Evolutionary conservation across 306 rosid species (phyloP), one percentile per base, ranked within the genome.

Genomic region (Bauhinia variegata): DNA sequence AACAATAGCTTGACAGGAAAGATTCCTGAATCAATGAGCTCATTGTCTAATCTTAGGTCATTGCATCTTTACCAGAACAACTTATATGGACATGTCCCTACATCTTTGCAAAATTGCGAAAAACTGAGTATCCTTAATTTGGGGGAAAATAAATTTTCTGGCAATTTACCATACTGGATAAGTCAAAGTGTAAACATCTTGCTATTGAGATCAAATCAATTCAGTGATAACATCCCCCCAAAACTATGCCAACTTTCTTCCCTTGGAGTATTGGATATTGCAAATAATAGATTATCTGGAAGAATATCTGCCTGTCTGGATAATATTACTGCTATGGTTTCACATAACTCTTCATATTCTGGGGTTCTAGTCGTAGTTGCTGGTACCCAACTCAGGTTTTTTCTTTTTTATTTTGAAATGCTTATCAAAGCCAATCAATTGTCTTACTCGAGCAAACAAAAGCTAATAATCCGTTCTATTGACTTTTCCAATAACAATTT

Each of bases 401-500:
- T n/a, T n/a, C n/a, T 36, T 36, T 36, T 8, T 6, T 1, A 2
- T 8, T 17, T 50, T 4, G 7, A 7, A 23, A 16, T 50, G 19
- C 12, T 13, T 5, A 8, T 10, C 55, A 50, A 50, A 16, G 55
- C 31, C 5, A 5, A 14, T 10, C 9, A 50, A 50, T 2, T 17
- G 5, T 8, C 0, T 5, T 50, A 50, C 7, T 1, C 0, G 2
- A 36, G 9, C 6, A 1, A 36, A 2, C 41, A 5, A 10, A 50
- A 50, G 63, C 50, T 23, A 23, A 1, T 5, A 23, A 44, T 3
- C 42, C 23, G 41, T 36, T 3, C 5, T 34, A 6, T 72, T 0
- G 60, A 69, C 13, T 54, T 39, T 49, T 76, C 51, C 0, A 43
- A 56, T 13, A 76, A 76, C 6, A 34, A 8, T 43, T 46, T 76